Conservation (phyloP, 2,329 filamentous ascomycete species). For the Hypocrella siamensis region DNA sequence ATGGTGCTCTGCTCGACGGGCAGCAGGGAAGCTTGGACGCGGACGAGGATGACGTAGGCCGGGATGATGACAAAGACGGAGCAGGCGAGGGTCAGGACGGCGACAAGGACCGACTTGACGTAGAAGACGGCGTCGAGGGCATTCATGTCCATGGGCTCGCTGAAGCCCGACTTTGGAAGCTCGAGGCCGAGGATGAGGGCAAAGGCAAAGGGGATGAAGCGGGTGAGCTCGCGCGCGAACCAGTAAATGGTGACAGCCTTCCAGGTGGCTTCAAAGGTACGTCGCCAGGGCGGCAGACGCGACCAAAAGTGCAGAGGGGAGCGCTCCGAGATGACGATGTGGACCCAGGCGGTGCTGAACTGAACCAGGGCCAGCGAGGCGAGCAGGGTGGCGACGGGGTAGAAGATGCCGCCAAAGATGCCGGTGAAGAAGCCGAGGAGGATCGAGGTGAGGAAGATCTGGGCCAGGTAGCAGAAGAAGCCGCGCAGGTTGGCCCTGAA, state of each 20-base stretch:
- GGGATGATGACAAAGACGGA: slow-evolving; percentile 57
- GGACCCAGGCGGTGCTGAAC: slow-evolving; percentile 65
- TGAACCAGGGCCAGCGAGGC: slow-evolving; percentile 48
- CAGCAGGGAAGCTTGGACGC: slow-evolving; percentile 77
- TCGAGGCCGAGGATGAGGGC: slow-evolving; percentile 29
- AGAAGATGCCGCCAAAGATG: slow-evolving; percentile 27
- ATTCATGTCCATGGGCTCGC: slow-evolving; percentile 15
- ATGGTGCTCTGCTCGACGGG: slow-evolving; percentile 69
- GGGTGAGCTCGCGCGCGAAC: slow-evolving; percentile 35
- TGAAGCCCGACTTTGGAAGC: slow-evolving; percentile 18
- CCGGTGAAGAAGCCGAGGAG: slow-evolving; percentile 28
- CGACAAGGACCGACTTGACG: slow-evolving; percentile 29
- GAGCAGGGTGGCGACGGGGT: slow-evolving; percentile 29
- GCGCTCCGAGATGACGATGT: slow-evolving; percentile 64
- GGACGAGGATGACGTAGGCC: slow-evolving; percentile 58
- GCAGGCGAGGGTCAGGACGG: slow-evolving; percentile 29
- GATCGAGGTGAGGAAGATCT: slow-evolving; percentile 16
- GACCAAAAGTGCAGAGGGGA: slow-evolving; percentile 47
- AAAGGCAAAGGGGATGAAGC: slow-evolving; percentile 26
- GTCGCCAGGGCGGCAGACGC: slow-evolving; percentile 51
- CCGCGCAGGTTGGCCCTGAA: slow-evolving; percentile 56
- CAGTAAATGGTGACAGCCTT: slow-evolving; percentile 50
- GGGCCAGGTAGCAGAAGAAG: slow-evolving; percentile 31
- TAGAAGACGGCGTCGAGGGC: slow-evolving; percentile 13
- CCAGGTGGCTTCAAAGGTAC: slow-evolving; percentile 52